Evolutionary conservation across 2,329 filamentous ascomycete genomes (phyloP).

Genomic region (Fusarium sp.): DNA sequence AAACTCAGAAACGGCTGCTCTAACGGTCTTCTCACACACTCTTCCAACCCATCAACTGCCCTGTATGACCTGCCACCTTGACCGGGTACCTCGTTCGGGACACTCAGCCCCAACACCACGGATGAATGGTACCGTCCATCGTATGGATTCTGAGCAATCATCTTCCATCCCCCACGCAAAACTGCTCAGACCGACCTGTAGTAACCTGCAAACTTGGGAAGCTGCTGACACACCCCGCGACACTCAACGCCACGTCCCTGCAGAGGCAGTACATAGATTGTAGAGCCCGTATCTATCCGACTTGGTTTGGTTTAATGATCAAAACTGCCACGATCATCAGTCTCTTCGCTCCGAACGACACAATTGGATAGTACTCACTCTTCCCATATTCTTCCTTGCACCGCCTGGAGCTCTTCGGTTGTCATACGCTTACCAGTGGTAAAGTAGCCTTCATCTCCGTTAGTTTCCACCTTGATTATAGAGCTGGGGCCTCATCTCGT

Average conservation of each 20-base stretch:
- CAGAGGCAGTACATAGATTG: neutral
- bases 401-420: constrained; percentile 83
- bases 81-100: constrained; percentile 44
- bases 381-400: constrained; percentile 93
- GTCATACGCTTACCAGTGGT: constrained; percentile 92
- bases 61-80: constrained; percentile 29
- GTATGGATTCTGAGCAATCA: constrained; percentile 44
- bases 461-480: constrained; percentile 32
- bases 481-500: constrained; percentile 12
- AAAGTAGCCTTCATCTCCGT: constrained; percentile 70
- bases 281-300: constrained; percentile 19
- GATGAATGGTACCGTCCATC: constrained; percentile 42
- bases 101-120: constrained; percentile 37
- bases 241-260: constrained; percentile 20
- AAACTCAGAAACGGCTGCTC: constrained; percentile 18
- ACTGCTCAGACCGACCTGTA: constrained; percentile 46
- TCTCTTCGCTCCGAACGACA: constrained; percentile 15
- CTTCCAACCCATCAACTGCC: constrained; percentile 25
- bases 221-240: constrained; percentile 44
- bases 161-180: constrained; percentile 38
- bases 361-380: constrained; percentile 62
- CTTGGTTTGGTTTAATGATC: constrained; percentile 52
- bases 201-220: constrained; percentile 28
- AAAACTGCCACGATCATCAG: constrained; percentile 52
- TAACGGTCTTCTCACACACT: constrained; percentile 11